Percentiles rank a stretch among this genome's conserved stretches.
These are phyloP conservation scores for Pichia nakasei DNA, from an alignment of 805 yeast species.

Conservation along the genomic window DNA sequence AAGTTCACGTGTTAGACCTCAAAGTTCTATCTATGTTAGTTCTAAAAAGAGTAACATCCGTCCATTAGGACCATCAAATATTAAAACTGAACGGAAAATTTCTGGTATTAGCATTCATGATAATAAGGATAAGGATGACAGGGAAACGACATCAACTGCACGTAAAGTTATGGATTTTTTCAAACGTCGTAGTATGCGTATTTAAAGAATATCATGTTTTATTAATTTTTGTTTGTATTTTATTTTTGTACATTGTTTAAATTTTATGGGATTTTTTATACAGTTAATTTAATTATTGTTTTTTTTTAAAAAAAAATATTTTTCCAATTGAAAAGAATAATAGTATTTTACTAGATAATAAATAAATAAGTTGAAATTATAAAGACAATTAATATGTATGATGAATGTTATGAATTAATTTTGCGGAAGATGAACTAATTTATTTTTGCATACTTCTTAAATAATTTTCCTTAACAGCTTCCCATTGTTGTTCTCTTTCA, in stretches of 20 bases:
- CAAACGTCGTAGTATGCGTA: conserved; percentile 50
- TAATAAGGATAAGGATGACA: conserved; percentile 25
- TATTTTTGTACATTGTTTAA: no score
- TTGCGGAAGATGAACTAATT: no score
- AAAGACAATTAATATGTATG: no score
- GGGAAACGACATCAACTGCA: conserved; percentile 63
- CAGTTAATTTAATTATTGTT: not conserved
- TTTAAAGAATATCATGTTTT: no score
- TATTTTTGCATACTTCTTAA: conserved; percentile 28
- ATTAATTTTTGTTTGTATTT: no score
- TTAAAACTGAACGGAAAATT: conserved; percentile 4
- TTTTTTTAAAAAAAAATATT: not conserved
- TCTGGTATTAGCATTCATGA: not conserved
- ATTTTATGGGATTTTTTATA: no score
- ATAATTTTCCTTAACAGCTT: conserved; percentile 28
- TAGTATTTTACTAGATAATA: not conserved
- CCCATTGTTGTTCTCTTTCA: conserved; percentile 25
- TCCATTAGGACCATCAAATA: conserved; percentile 12
- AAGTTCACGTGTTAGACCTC: not conserved
- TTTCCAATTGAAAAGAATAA: not conserved
- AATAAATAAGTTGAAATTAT: no score
- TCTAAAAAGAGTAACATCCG: not conserved
- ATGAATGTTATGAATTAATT: no score
- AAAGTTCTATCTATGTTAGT: not conserved
- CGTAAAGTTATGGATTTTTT: conserved; percentile 71